A percentile compares a stretch with the other conserved stretches of the same genome.
phyloP scores from a whole-genome alignment of 225 moss, liverwort and hornwort species.

The Ulota crispa region DNA sequence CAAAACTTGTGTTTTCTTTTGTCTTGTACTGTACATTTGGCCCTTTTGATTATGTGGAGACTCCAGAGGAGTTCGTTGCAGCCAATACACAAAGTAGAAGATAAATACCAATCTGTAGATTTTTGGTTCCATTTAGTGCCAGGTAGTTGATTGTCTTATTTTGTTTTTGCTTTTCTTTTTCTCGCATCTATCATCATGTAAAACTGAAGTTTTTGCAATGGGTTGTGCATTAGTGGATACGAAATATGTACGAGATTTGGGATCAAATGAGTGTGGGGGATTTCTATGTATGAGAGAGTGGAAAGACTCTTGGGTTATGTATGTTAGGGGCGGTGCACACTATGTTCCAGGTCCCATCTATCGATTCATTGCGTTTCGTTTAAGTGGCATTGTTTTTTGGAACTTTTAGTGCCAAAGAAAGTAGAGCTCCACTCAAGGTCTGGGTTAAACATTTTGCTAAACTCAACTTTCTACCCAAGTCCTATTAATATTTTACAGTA shows the following conservation, averaged over 20 bases:
- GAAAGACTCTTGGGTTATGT: background rate
- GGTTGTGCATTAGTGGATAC: background rate
- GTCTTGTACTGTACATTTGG: slow-evolving; percentile 26
- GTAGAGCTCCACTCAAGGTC: too few species aligned
- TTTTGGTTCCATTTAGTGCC: background rate
- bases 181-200: background rate
- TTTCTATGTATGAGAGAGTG: too few species aligned
- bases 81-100: background rate
- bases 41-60: background rate
- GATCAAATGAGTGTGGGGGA: background rate
- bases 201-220: background rate
- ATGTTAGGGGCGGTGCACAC: too few species aligned
- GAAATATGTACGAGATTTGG: background rate
- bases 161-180: too few species aligned
- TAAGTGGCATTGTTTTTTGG: too few species aligned
- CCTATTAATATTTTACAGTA: too few species aligned
- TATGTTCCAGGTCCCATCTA: too few species aligned
- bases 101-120: background rate
- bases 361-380: too few species aligned
- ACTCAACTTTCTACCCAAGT: too few species aligned
- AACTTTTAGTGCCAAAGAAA: too few species aligned
- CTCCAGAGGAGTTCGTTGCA: background rate
- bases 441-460: too few species aligned
- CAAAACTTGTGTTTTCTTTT: background rate
- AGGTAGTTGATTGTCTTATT: background rate